Conservation (phyloP, 108 stramenopile species). For the Aurantiochytrium sp. region DNA sequence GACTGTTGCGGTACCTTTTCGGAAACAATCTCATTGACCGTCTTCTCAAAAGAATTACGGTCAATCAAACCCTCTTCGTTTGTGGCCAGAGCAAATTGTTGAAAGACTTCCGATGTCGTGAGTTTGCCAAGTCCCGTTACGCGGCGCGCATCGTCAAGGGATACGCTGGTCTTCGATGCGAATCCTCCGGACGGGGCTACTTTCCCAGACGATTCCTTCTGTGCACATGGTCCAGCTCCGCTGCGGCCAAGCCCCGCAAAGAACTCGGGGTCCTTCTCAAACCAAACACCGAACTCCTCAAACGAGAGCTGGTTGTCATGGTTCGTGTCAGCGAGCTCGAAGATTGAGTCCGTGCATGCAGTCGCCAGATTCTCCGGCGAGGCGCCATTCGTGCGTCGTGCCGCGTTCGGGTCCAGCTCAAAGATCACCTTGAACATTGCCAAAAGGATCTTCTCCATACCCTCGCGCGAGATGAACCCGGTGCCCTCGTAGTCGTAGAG, state of each 20-base stretch:
- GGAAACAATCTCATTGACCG: background rate
- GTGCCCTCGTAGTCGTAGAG: background rate
- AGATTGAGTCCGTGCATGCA: background rate
- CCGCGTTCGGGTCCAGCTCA: background rate
- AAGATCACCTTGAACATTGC: background rate
- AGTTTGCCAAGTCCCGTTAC: background rate
- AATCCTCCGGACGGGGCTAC: no score
- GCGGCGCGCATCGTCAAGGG: background rate
- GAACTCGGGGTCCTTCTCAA: background rate
- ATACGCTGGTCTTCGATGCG: background rate
- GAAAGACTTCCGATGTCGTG: background rate
- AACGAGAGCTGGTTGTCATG: constrained; percentile 16
- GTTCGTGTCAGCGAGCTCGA: background rate
- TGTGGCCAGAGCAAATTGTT: background rate
- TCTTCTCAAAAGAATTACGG: background rate
- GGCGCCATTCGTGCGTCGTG: background rate
- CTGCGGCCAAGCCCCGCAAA: background rate
- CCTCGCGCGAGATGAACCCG: background rate
- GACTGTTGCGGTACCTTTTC: background rate
- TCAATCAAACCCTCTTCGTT: background rate
- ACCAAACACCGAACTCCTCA: background rate
- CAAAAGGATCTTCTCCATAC: background rate
- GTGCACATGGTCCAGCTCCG: background rate
- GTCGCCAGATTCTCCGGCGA: background rate
- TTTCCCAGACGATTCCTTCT: background rate